A percentile compares a stretch with the other conserved stretches of the same genome.
phyloP scores from a whole-genome alignment of 331 rosid species.

The Acacia concinna region DNA sequence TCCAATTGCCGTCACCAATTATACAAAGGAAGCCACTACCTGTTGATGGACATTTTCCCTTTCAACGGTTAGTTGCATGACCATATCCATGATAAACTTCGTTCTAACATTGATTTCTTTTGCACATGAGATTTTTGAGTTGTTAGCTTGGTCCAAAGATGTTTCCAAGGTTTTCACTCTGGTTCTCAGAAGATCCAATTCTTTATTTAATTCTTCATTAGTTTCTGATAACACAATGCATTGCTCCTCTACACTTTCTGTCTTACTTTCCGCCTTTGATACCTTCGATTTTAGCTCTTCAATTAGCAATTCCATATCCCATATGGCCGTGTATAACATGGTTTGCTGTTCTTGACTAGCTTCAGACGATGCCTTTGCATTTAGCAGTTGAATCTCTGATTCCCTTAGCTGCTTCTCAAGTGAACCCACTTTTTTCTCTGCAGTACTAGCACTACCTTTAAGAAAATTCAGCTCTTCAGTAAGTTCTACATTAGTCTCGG shows the following conservation, averaged over 20 bases:
- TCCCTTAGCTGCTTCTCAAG: slow-evolving; percentile 90
- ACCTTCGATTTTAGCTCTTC: slow-evolving; percentile 95
- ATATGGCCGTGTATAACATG: slow-evolving; percentile 90
- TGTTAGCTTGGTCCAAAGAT: slow-evolving; percentile 58
- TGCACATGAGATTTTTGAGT: slow-evolving; percentile 47
- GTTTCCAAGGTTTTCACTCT: slow-evolving; percentile 53
- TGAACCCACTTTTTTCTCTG: slow-evolving; percentile 79
- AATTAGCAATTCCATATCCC: slow-evolving; percentile 96
- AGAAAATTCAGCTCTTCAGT: slow-evolving; percentile 85
- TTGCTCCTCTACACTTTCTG: slow-evolving; percentile 65
- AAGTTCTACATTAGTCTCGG: slow-evolving; percentile 79
- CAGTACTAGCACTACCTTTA: slow-evolving; percentile 62
- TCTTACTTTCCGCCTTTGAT: slow-evolving; percentile 69
- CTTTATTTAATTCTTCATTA: slow-evolving; percentile 57
- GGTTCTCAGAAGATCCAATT: slow-evolving; percentile 59
- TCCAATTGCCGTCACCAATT: slow-evolving; percentile 5
- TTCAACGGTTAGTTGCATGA: slow-evolving; percentile 61
- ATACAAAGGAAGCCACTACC: slow-evolving; percentile 44
- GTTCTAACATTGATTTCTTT: slow-evolving; percentile 59
- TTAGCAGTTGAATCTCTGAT: slow-evolving; percentile 72
- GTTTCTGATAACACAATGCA: slow-evolving; percentile 60
- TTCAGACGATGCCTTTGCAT: slow-evolving; percentile 80
- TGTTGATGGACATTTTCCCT: slow-evolving; percentile 74
- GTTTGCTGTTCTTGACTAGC: slow-evolving; percentile 97
- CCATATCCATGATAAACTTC: slow-evolving; percentile 74